Percentiles rank a stretch among this genome's conserved stretches.
Conservation (phyloP, 176 grass and related monocot genomes). For the Eleusine coracana region DNA sequence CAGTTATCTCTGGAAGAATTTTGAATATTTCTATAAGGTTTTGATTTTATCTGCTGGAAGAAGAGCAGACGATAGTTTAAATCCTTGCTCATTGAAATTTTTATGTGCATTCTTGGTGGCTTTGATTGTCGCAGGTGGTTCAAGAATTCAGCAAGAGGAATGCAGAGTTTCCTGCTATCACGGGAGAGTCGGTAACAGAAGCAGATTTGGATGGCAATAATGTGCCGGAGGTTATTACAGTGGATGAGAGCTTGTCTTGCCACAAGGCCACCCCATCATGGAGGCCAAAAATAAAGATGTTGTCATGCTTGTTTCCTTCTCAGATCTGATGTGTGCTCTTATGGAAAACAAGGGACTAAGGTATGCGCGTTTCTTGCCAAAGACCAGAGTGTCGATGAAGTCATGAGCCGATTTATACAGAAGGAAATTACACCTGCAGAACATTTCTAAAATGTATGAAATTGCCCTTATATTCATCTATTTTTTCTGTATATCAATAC, state of each 20-base stretch:
- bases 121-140: constrained; percentile 60
- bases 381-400: neutral
- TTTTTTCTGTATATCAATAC: neutral
- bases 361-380: neutral
- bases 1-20: constrained; percentile 10
- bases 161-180: neutral
- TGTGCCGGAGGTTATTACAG: constrained; percentile 12
- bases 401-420: neutral
- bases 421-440: neutral
- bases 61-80: neutral
- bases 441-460: neutral
- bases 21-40: neutral
- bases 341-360: neutral
- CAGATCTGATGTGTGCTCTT: constrained; percentile 44
- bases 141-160: constrained; percentile 69
- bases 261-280: constrained; percentile 12
- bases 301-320: constrained; percentile 53
- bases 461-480: neutral
- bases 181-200: constrained; percentile 47
- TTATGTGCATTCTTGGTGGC: neutral
- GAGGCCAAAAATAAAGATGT: constrained; percentile 49
- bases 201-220: constrained; percentile 62
- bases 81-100: neutral
- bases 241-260: constrained; percentile 44
- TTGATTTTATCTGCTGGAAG: neutral